Evolutionary conservation across 2,329 filamentous ascomycete species (phyloP).

Genomic region (Bretziella fagacearum): DNA sequence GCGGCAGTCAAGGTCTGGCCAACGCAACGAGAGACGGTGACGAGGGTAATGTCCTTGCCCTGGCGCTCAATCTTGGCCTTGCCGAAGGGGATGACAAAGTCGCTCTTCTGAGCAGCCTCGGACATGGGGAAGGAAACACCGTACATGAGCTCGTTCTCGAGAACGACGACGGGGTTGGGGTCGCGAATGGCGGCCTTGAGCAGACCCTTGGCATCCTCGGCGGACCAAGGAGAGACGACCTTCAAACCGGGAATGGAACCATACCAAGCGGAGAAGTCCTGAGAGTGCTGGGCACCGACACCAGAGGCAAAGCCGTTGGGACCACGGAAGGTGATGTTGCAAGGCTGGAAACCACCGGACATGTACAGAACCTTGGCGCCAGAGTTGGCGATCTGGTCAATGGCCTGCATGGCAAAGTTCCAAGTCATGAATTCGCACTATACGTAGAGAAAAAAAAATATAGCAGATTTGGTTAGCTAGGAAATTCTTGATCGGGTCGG

Average conservation of each 20-base stretch:
- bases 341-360: conserved; percentile 98
- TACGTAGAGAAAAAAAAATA: conserved; percentile 6
- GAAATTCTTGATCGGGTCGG: too few species aligned
- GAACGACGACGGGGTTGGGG: conserved; percentile 86
- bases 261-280: conserved; percentile 98
- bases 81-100: conserved; percentile 93
- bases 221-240: conserved; percentile 89
- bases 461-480: conserved; percentile 7
- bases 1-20: conserved; percentile 80
- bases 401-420: conserved; percentile 99
- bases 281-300: conserved; percentile 94
- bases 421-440: conserved; percentile 99
- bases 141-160: conserved; percentile 85
- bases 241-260: conserved; percentile 94
- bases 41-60: conserved; percentile 91
- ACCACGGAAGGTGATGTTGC: conserved; percentile 98
- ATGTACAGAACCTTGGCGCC: conserved; percentile 99
- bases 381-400: conserved; percentile 99
- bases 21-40: conserved; percentile 86
- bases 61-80: conserved; percentile 98
- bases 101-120: conserved; percentile 83
- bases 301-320: conserved; percentile 95
- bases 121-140: conserved; percentile 94
- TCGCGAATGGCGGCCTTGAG: conserved; percentile 96
- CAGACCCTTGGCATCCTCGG: conserved; percentile 96